These are phyloP conservation scores for Circinella minor DNA, from an alignment of 371 early-diverging fungal genomes.

Conservation along the genomic window DNA sequence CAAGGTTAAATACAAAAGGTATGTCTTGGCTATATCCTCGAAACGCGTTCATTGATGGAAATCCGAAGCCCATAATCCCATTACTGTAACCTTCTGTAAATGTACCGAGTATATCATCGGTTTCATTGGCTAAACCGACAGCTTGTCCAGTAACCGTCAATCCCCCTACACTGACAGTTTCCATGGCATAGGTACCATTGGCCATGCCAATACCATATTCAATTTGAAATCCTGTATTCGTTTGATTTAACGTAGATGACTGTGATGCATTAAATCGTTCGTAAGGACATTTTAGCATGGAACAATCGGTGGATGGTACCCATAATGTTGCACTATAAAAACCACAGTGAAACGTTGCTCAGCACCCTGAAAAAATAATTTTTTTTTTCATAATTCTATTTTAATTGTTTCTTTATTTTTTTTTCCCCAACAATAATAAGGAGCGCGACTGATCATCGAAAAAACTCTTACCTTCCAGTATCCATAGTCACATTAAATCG, in stretches of 20 bases:
- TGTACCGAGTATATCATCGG: conserved; percentile 19
- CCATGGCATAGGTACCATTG: conserved; percentile 39
- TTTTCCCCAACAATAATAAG: background rate
- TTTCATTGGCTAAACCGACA: conserved; percentile 35
- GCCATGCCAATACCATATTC: conserved; percentile 47
- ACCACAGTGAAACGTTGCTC: background rate
- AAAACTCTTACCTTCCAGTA: conserved; percentile 41
- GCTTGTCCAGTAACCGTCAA: conserved; percentile 25
- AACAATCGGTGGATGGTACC: conserved; percentile 41
- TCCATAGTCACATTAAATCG: conserved; percentile 36
- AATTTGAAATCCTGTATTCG: conserved; percentile 24
- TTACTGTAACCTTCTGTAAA: conserved; percentile 20
- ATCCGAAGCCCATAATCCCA: conserved; percentile 51
- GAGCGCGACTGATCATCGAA: background rate
- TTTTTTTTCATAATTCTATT: too few relatives aligned
- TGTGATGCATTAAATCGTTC: conserved; percentile 28
- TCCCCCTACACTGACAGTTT: conserved; percentile 32
- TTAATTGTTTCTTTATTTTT: background rate
- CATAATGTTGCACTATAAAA: conserved; percentile 27
- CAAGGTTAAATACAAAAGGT: conserved; percentile 34
- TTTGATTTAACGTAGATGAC: conserved; percentile 34
- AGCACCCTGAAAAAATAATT: background rate
- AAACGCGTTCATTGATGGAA: conserved; percentile 25
- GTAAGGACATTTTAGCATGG: conserved; percentile 27
- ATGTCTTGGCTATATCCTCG: conserved; percentile 21